Conservation (phyloP, 208 protist species). For the Tritrichomonas musculus region DNA sequence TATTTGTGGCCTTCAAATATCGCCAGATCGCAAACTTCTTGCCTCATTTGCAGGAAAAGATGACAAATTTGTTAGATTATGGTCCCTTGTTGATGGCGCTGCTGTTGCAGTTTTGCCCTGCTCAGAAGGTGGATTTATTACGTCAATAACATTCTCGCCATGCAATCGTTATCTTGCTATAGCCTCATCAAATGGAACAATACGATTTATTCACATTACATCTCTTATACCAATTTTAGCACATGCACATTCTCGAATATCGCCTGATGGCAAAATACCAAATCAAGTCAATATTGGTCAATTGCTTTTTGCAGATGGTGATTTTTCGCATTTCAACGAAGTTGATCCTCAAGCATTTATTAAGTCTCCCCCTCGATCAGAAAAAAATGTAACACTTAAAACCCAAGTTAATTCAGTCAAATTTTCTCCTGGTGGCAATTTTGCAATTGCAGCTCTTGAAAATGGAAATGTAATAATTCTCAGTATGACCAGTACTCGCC, state of each 20-base stretch:
- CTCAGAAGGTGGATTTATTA: neutral
- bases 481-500: neutral
- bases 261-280: too few species aligned
- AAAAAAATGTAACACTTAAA: neutral
- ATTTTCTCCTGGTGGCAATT: conserved; percentile 21
- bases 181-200: neutral
- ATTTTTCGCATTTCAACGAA: neutral
- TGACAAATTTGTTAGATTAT: neutral
- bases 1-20: neutral
- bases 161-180: neutral
- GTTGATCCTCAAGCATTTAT: neutral
- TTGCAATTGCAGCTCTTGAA: neutral
- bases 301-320: neutral
- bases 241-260: too few species aligned
- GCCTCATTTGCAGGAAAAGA: neutral
- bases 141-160: neutral
- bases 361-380: neutral
- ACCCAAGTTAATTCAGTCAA: neutral
- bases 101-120: neutral
- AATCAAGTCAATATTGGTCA: neutral
- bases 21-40: neutral
- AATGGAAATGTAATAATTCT: neutral
- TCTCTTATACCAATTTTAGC: neutral
- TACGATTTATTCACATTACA: neutral
- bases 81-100: neutral